Percentiles rank a stretch among this genome's conserved stretches.
These are phyloP conservation scores for Hygrophila difformis DNA, from an alignment of 257 asterid species.

Conservation along the genomic window DNA sequence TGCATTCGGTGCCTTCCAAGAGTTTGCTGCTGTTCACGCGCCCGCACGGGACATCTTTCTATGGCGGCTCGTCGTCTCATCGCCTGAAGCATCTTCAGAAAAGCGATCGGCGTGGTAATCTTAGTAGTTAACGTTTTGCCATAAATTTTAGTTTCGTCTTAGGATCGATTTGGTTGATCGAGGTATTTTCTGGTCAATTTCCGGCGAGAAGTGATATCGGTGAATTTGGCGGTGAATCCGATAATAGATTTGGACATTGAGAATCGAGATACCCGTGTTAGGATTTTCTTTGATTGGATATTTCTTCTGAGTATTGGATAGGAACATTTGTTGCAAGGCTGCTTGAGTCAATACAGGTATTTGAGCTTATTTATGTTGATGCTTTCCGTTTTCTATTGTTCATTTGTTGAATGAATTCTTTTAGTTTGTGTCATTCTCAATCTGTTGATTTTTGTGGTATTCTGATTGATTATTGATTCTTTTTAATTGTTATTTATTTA, in stretches of 20 bases:
- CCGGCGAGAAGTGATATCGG: constrained; percentile 17
- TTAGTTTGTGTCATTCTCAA: no score
- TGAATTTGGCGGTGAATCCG: constrained; percentile 13
- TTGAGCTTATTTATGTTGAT: no score
- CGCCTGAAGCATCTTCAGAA: constrained; percentile 66
- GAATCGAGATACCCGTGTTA: constrained; percentile 9
- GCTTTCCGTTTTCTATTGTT: no score
- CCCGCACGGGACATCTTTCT: constrained; percentile 32
- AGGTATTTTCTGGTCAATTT: constrained; percentile 17
- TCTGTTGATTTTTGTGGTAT: no score
- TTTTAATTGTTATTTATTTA: no score
- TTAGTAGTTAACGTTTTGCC: constrained; percentile 55
- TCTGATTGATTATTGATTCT: no score
- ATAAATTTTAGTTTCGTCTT: constrained; percentile 4
- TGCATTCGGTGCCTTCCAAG: constrained; percentile 85
- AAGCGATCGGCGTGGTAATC: constrained; percentile 70
- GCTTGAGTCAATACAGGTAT: no score
- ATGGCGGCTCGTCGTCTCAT: constrained; percentile 55
- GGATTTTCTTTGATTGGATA: constrained; percentile 16
- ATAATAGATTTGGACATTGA: constrained; percentile 9
- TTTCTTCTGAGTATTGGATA: constrained; percentile 2
- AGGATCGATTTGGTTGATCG: constrained; percentile 13
- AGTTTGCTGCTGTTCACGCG: constrained; percentile 24
- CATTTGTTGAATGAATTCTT: no score
- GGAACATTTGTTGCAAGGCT: constrained; percentile 6